A percentile compares a stretch with the other conserved stretches of the same genome.
phyloP scores from a whole-genome alignment of 176 grass and related monocot species.

The Alloteropsis semialata region DNA sequence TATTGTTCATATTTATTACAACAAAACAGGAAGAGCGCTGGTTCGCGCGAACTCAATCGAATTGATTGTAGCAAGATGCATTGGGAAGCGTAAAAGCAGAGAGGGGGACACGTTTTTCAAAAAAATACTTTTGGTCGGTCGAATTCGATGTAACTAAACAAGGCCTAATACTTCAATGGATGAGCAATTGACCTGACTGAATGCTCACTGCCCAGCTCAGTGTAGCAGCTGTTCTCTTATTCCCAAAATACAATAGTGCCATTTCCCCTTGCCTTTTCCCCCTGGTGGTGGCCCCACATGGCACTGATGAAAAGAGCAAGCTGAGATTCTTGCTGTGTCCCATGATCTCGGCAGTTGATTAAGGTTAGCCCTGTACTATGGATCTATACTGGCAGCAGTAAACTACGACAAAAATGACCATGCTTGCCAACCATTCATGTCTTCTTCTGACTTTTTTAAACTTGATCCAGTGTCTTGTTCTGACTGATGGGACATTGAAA shows the following conservation, averaged over 20 bases:
- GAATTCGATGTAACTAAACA: too few species aligned
- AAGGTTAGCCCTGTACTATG: constrained; percentile 33
- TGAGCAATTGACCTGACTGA: constrained; percentile 35
- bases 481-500: constrained; percentile 22
- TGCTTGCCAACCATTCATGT: constrained; percentile 47
- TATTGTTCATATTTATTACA: constrained; percentile 13
- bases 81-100: too few species aligned
- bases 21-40: not conserved
- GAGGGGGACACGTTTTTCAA: too few species aligned
- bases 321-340: constrained; percentile 61
- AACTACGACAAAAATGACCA: constrained; percentile 39
- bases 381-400: constrained; percentile 35
- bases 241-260: not conserved
- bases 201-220: not conserved
- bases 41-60: too few species aligned
- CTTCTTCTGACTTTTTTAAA: constrained; percentile 24
- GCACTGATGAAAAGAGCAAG: constrained; percentile 47
- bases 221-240: constrained; percentile 3
- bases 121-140: too few species aligned
- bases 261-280: constrained; percentile 4
- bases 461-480: constrained; percentile 17
- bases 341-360: constrained; percentile 44
- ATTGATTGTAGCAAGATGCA: too few species aligned
- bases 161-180: constrained; percentile 25
- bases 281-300: constrained; percentile 30